Conservation (phyloP, 1,284 basidiomycete species). For the Malassezia globosa region DNA sequence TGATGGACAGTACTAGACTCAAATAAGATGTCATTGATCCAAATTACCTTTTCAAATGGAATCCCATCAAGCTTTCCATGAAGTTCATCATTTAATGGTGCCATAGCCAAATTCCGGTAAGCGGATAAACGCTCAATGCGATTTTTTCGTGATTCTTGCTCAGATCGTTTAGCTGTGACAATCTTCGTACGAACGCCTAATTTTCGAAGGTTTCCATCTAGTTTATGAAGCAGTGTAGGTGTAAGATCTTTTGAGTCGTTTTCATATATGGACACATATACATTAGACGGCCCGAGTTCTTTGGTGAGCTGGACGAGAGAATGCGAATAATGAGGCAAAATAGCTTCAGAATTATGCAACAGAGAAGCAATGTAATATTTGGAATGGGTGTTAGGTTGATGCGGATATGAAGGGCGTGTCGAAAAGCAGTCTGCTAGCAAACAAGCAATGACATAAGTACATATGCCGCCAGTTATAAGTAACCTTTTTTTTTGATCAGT, state of each 20-base stretch:
- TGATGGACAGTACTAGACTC: conserved; percentile 47
- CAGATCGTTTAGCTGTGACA: background rate
- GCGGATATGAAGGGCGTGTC: too few species aligned
- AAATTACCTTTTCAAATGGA: conserved; percentile 27
- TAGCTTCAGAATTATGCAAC: conserved; percentile 30
- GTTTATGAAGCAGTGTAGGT: conserved; percentile 48
- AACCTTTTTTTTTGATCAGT: background rate
- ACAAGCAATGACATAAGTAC: background rate
- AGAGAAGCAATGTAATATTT: conserved; percentile 31
- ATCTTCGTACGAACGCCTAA: conserved; percentile 1
- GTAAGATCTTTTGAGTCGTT: conserved; percentile 52
- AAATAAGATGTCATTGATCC: conserved; percentile 35
- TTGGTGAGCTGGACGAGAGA: conserved; percentile 22
- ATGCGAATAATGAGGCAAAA: conserved; percentile 23
- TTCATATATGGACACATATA: conserved; percentile 56
- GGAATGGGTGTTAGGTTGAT: too few species aligned
- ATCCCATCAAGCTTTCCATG: conserved; percentile 3
- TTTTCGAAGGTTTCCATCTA: conserved; percentile 45
- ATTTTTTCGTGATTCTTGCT: conserved; percentile 18
- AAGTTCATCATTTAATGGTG: conserved; percentile 21
- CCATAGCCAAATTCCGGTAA: conserved; percentile 31
- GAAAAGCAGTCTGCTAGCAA: background rate
- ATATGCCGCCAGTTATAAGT: background rate
- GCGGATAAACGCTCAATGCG: conserved; percentile 26
- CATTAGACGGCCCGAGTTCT: conserved; percentile 51